phyloP scores from a whole-genome alignment of 495 filamentous ascomycete species.

The Xylaria acuta region DNA sequence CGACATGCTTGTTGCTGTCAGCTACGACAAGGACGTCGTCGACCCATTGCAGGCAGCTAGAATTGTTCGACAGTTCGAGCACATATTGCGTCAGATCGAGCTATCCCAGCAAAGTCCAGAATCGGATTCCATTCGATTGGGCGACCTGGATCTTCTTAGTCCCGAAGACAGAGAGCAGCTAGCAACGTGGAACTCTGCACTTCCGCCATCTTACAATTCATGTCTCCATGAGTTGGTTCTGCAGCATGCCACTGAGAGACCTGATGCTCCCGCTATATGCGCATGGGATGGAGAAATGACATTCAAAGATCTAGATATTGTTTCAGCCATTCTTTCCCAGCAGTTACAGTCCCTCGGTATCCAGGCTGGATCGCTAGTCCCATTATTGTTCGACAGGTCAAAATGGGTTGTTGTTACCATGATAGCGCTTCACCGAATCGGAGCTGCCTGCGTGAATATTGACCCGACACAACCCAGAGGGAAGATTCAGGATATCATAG shows the following conservation, averaged over 20 bases:
- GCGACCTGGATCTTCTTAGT: conserved; percentile 11
- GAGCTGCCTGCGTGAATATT: conserved; percentile 40
- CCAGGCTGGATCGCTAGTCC: conserved; percentile 57
- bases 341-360: conserved; percentile 48
- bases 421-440: conserved; percentile 52
- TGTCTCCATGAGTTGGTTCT: conserved; percentile 43
- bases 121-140: too few species aligned
- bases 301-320: conserved; percentile 44
- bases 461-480: conserved; percentile 33
- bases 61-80: conserved; percentile 14
- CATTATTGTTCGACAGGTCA: conserved; percentile 64
- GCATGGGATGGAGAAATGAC: conserved; percentile 50
- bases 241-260: conserved; percentile 35
- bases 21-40: conserved; percentile 1
- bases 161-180: conserved; percentile 5
- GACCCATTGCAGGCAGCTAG: neutral
- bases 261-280: conserved; percentile 42
- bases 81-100: conserved; percentile 2
- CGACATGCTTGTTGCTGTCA: conserved; percentile 7
- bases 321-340: conserved; percentile 41
- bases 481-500: conserved; percentile 47
- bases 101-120: too few species aligned
- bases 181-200: neutral
- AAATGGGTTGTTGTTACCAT: conserved; percentile 61
- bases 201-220: conserved; percentile 26